Conservation (phyloP, 768 basidiomycete genomes). For the Lactifluus hygrophoroides region DNA sequence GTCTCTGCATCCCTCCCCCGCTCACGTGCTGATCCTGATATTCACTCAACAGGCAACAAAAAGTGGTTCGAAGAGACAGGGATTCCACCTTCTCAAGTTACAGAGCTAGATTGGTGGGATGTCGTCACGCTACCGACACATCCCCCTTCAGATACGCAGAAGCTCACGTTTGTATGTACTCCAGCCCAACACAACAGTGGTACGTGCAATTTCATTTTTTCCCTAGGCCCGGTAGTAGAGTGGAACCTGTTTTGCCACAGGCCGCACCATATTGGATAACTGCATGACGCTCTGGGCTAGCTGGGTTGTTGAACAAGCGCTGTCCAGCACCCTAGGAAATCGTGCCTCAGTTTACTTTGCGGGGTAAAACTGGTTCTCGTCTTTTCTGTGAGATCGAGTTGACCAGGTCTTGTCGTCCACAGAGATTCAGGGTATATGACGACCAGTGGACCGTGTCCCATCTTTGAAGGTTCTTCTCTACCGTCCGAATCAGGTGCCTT, state of each 20-base stretch:
- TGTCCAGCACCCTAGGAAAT: background rate
- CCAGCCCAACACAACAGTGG: conserved; percentile 38
- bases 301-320: conserved; percentile 31
- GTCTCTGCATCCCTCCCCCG: background rate
- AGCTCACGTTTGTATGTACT: conserved; percentile 30
- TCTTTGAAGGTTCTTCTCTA: conserved; percentile 27
- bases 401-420: background rate
- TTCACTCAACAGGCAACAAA: conserved; percentile 21
- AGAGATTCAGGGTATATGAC: conserved; percentile 35
- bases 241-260: conserved; percentile 18
- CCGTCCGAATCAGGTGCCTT: too few species aligned
- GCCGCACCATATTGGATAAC: conserved; percentile 30
- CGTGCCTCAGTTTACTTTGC: conserved; percentile 24
- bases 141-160: conserved; percentile 10
- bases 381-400: background rate
- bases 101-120: conserved; percentile 39
- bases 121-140: conserved; percentile 20
- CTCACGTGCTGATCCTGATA: background rate
- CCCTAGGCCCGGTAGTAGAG: background rate
- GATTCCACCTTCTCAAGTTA: conserved; percentile 27
- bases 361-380: conserved; percentile 21
- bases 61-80: conserved; percentile 26
- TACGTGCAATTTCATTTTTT: conserved; percentile 15
- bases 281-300: conserved; percentile 33
- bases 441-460: conserved; percentile 29